Evolutionary conservation across 176 grass and related monocot species (phyloP), one percentile per base, ranked within the genome.

Genomic region (Phoenix roebelenii): DNA sequence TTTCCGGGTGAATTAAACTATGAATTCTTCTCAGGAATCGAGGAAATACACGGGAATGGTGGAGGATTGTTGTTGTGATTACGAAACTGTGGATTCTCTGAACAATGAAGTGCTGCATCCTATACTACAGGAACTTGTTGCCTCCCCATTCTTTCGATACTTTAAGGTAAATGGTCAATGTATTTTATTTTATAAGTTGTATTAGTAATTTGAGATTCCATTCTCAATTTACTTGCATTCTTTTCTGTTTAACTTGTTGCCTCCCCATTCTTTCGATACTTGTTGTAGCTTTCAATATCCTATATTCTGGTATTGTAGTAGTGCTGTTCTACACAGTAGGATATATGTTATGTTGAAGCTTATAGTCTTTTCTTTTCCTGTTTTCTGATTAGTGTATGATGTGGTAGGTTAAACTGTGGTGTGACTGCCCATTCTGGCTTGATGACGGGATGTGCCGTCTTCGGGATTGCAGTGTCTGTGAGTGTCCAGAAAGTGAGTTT

Each of bases 341-440:
- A 44, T 44, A 44, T 44, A 12, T 44, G 35, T 44, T 44, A 44
- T 44, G 35, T 12, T 44, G 9, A 14, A 39, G 2, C 35, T 44
- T 44, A 14, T 44, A 14, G 35, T 9, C 3, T 44, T 44, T 44
- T 12, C 35, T 14, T 44, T 44, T 12, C 10, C 2, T 0, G 2
- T 14, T 44, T 44, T 44, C 35, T 14, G 35, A 44, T 44, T 44
- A 44, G 2, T 44, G 35, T 44, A 3, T 14, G 35, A 44, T 44
- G 7, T 44, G 35, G 35, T 72, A 93, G 93, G 87, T 83, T 76
- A 98, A 98, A 75, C 66, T 98, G 65, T 89, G 88, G 93, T 98
- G 93, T 73, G 82, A 92, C 71, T 98, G 93, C 60, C 88, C 84
- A 57, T 92, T 98, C 58, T 98, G 93, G 84, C 88, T 88, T 61